phyloP scores from a whole-genome alignment of 1,139 yeast genomes.

The Candida sp. region DNA sequence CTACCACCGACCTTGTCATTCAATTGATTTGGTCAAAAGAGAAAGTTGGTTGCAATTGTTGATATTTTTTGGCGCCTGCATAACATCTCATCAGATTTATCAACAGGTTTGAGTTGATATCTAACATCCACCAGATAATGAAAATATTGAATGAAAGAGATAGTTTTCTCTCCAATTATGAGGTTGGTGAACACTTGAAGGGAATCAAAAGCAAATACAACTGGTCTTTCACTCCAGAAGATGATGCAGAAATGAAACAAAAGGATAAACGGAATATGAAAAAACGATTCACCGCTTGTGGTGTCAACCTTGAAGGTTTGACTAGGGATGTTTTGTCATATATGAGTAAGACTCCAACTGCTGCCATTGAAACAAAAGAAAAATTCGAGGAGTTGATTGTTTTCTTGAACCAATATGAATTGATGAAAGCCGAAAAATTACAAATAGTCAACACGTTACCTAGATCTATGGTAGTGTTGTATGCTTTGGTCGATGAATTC shows the following conservation, averaged over 20 bases:
- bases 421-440: constrained; percentile 81
- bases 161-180: constrained; percentile 66
- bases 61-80: constrained; percentile 1
- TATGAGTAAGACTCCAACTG: constrained; percentile 42
- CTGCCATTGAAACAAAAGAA: constrained; percentile 39
- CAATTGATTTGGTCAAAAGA: not conserved
- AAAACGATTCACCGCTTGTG: constrained; percentile 43
- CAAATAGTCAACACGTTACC: constrained; percentile 85
- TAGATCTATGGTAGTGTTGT: constrained; percentile 71
- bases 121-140: constrained; percentile 18
- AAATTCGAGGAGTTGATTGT: constrained; percentile 52
- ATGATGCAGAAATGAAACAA: constrained; percentile 23
- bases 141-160: constrained; percentile 49
- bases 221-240: constrained; percentile 43
- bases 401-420: constrained; percentile 48
- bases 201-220: constrained; percentile 46
- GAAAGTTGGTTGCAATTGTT: not conserved
- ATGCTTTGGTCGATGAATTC: constrained; percentile 85
- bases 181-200: constrained; percentile 60
- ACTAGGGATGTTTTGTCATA: constrained; percentile 60
- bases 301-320: constrained; percentile 57
- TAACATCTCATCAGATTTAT: constrained; percentile 1
- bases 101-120: not conserved
- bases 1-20: constrained; percentile 29
- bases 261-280: constrained; percentile 30